Base-by-base conservation (phyloP, 257 asterid genomes). In the Knoxia roxburghii region DNA sequence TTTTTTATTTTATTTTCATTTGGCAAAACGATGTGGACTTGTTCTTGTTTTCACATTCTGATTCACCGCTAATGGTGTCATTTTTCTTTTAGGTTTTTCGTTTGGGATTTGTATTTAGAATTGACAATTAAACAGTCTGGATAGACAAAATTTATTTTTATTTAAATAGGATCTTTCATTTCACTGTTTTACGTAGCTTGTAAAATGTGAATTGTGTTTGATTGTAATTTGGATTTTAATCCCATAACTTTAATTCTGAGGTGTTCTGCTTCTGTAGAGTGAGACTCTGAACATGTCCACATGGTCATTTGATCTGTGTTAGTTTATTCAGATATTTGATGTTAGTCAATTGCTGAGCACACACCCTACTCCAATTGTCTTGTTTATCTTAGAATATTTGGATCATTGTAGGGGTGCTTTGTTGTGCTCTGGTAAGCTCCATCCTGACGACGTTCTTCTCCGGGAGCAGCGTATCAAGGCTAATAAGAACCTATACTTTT, bases 381-480 rank as follows among this genome's bases (percentile, higher is more conserved):
- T 56, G 40, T 32, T 48, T 33, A 63, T 45, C 53, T 26, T 26
- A 41, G 26, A 57, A 21, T 69, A 43, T 50, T 32, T 71, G 53
- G n/a, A 10, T 73, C 78, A 68, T 78, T 71, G 78, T 82, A 93
- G 99, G 99, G 87, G 95, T 71, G 75, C 87, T 76, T 80, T 87
- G 73, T 78, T 93, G 45, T 90, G 97, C 80, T 77, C 73, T 64
- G 95, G 95, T 66, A 76, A 86, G 78, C 85, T 84, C 73, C 96
- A 90, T 77, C 99, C 99, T 21, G 99, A 90, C 74, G 75, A 74
- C 66, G 75, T 90, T 67, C 77, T 90, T 78, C 77, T 52, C 5
- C 73, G 60, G 61, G 95, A 87, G 78, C 85, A 80, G 71, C 72
- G 73, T 65, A 75, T 80, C 74, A 93, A 81, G 82, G 76, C 84